Evolutionary conservation across 2,329 filamentous ascomycete species (phyloP).

Genomic region (Pseudopyricularia javanii): DNA sequence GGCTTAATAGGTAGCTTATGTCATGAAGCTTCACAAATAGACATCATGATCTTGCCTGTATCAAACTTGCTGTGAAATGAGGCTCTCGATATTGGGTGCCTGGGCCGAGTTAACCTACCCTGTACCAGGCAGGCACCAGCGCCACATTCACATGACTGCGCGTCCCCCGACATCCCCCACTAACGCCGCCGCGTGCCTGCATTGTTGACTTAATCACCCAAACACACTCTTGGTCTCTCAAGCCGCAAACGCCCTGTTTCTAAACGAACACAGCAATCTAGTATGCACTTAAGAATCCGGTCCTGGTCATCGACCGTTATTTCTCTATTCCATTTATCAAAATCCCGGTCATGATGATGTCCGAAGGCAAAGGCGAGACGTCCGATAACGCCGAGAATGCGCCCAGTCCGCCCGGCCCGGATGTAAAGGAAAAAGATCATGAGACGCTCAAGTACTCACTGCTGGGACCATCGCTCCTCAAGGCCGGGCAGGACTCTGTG

Average conservation of each 20-base stretch:
- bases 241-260: neutral
- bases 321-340: neutral
- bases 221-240: neutral
- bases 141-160: too few relatives aligned
- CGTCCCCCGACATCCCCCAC: too few relatives aligned
- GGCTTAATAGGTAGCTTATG: neutral
- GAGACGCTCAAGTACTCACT: conserved; percentile 77
- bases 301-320: neutral
- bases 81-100: too few relatives aligned
- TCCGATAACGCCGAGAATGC: neutral
- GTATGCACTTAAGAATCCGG: neutral
- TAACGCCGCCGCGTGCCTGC: too few relatives aligned
- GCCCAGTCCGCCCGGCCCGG: neutral
- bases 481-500: conserved; percentile 86
- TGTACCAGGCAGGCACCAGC: too few relatives aligned
- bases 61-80: too few relatives aligned
- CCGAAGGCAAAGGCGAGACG: neutral
- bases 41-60: too few relatives aligned
- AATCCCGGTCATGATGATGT: neutral
- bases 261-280: neutral
- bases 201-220: too few relatives aligned
- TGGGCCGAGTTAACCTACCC: too few relatives aligned
- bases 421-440: conserved; percentile 15
- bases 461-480: conserved; percentile 81
- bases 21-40: too few relatives aligned